These are phyloP conservation scores for Zymoseptoria crescenta DNA, from an alignment of 2,329 filamentous ascomycete genomes.

Conservation along the genomic window DNA sequence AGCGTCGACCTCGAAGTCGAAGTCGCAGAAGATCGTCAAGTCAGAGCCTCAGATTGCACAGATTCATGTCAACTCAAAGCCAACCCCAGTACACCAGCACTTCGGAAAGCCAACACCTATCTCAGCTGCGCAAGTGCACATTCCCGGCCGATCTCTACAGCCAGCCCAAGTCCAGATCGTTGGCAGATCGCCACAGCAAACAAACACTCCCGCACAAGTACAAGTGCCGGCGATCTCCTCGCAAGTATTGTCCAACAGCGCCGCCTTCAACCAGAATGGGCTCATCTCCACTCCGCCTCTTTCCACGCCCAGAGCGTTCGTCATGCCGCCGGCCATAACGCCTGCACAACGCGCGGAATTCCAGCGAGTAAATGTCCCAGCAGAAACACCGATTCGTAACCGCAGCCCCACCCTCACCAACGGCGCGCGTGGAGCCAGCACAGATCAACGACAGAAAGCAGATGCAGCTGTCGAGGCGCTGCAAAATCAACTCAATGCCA, in stretches of 20 bases:
- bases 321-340: slow-evolving; percentile 21
- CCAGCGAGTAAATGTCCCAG: slow-evolving; percentile 14
- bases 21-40: not conserved
- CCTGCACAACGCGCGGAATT: slow-evolving; percentile 29
- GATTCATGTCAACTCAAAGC: not conserved
- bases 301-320: slow-evolving; percentile 9
- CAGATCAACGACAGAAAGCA: slow-evolving; percentile 72
- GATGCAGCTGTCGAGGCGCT: slow-evolving; percentile 66
- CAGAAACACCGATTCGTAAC: slow-evolving; percentile 14
- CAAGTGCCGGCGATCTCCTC: slow-evolving; percentile 6
- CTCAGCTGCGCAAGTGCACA: not conserved
- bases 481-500: slow-evolving; percentile 58
- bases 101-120: not conserved
- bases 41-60: not conserved
- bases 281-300: slow-evolving; percentile 1
- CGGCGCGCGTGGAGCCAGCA: slow-evolving; percentile 12
- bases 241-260: not conserved
- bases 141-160: not conserved
- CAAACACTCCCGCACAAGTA: slow-evolving; percentile 1
- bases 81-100: not conserved
- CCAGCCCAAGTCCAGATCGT: slow-evolving; percentile 1
- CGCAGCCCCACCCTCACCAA: slow-evolving; percentile 16
- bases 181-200: slow-evolving; percentile 2
- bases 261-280: not conserved
- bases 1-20: not conserved